phyloP scores from a whole-genome alignment of 1,284 basidiomycete species.

The Microstroma glucosiphilum region DNA sequence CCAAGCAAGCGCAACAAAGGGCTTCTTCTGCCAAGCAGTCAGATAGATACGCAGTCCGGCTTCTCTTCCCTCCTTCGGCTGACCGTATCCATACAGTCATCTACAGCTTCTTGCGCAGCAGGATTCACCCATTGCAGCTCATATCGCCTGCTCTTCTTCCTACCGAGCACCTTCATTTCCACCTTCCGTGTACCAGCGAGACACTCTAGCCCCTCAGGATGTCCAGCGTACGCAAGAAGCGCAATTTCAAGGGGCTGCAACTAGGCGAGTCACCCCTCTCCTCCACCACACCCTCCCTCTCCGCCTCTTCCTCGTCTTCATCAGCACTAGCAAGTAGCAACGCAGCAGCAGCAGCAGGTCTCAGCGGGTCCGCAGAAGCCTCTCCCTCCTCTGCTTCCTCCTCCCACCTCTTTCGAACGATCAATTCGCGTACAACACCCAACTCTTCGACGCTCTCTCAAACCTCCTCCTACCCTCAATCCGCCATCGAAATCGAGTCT shows the following conservation, averaged over 20 bases:
- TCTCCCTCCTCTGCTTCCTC: slow-evolving; percentile 17
- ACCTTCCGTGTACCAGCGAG: background rate
- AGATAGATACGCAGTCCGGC: no score
- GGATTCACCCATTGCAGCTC: background rate
- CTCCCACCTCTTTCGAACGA: background rate
- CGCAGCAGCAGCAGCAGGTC: slow-evolving; percentile 1
- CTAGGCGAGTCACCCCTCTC: slow-evolving; percentile 35
- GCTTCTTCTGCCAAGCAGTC: background rate
- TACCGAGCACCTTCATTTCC: background rate
- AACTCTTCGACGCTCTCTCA: background rate
- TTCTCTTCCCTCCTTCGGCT: no score
- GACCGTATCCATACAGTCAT: background rate
- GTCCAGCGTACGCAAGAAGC: slow-evolving; percentile 37
- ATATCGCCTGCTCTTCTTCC: background rate
- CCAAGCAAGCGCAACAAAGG: slow-evolving; percentile 1
- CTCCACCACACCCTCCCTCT: background rate
- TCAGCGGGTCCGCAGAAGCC: slow-evolving; percentile 7
- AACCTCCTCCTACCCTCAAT: background rate
- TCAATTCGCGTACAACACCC: background rate
- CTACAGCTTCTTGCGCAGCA: background rate
- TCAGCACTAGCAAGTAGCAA: background rate
- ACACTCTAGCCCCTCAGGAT: slow-evolving; percentile 10
- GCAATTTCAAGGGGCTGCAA: slow-evolving; percentile 48
- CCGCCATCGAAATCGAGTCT: slow-evolving; percentile 14
- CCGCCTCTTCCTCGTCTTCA: background rate